Percentiles rank a stretch among this genome's conserved stretches.
These are phyloP conservation scores for Starmerella etchellsii DNA, from an alignment of 805 yeast genomes.

Conservation along the genomic window DNA sequence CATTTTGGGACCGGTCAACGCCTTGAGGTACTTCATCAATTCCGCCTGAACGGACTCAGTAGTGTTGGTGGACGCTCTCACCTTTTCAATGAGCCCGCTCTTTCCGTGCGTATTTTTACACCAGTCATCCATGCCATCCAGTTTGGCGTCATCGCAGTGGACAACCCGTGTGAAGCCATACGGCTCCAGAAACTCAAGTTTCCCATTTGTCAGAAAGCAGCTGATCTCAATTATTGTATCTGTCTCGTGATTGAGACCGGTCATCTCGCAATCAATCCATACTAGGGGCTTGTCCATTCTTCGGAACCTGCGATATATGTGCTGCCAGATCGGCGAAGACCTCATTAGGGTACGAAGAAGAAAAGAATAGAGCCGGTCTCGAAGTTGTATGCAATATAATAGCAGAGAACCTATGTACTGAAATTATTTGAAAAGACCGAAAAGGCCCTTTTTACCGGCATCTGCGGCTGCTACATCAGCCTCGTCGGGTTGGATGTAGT, in stretches of 20 bases:
- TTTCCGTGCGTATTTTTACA: conserved; percentile 68
- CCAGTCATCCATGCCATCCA: conserved; percentile 80
- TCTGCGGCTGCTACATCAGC: background rate
- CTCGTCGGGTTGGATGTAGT: conserved; percentile 33
- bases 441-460: background rate
- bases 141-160: conserved; percentile 45
- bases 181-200: conserved; percentile 52
- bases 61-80: conserved; percentile 42
- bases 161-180: conserved; percentile 72
- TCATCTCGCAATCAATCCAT: conserved; percentile 99
- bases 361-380: no score
- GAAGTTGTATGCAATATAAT: no score
- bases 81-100: conserved; percentile 64
- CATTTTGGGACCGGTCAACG: conserved; percentile 31
- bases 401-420: no score
- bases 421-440: background rate
- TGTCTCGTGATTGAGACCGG: conserved; percentile 63
- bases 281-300: conserved; percentile 35
- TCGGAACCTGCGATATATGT: background rate
- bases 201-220: conserved; percentile 76
- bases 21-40: conserved; percentile 47
- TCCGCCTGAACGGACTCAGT: conserved; percentile 51
- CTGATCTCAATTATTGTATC: conserved; percentile 87
- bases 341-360: no score
- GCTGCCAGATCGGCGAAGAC: background rate